Conservation (phyloP, 2,329 filamentous ascomycete species). For the Aphanocladium album region DNA sequence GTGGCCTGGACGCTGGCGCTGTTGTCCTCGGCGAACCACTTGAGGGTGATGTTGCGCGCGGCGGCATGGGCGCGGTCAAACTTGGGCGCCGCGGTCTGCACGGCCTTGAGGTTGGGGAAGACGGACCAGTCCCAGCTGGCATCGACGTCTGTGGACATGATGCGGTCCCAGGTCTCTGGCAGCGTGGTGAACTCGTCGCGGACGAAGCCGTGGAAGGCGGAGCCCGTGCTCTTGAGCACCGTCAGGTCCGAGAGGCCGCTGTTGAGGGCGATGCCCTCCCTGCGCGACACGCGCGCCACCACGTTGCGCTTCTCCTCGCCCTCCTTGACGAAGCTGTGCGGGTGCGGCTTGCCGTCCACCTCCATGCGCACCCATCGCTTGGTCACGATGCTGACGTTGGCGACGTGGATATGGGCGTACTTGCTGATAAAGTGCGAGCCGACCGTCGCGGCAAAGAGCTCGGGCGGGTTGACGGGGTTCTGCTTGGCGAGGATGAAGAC, state of each 20-base stretch:
- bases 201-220: slow-evolving; percentile 91
- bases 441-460: slow-evolving; percentile 82
- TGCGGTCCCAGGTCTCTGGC: slow-evolving; percentile 87
- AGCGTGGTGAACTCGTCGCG: slow-evolving; percentile 91
- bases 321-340: slow-evolving; percentile 91
- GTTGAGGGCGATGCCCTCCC: slow-evolving; percentile 66
- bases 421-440: slow-evolving; percentile 83
- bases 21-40: slow-evolving; percentile 83
- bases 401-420: slow-evolving; percentile 82
- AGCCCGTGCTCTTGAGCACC: slow-evolving; percentile 94
- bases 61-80: slow-evolving; percentile 77
- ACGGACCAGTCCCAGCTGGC: slow-evolving; percentile 79
- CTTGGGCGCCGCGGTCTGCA: slow-evolving; percentile 55
- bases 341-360: slow-evolving; percentile 83
- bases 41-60: slow-evolving; percentile 81
- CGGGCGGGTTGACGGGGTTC: slow-evolving; percentile 84
- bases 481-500: slow-evolving; percentile 94
- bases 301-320: slow-evolving; percentile 83
- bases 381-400: slow-evolving; percentile 74
- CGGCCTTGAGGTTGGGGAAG: slow-evolving; percentile 61
- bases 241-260: slow-evolving; percentile 77
- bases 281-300: slow-evolving; percentile 63
- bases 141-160: slow-evolving; percentile 90
- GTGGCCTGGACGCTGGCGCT: slow-evolving; percentile 93
- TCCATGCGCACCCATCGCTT: slow-evolving; percentile 90